Base-by-base conservation (phyloP, 148 eudicot genomes). In the Linanthus parryae region DNA sequence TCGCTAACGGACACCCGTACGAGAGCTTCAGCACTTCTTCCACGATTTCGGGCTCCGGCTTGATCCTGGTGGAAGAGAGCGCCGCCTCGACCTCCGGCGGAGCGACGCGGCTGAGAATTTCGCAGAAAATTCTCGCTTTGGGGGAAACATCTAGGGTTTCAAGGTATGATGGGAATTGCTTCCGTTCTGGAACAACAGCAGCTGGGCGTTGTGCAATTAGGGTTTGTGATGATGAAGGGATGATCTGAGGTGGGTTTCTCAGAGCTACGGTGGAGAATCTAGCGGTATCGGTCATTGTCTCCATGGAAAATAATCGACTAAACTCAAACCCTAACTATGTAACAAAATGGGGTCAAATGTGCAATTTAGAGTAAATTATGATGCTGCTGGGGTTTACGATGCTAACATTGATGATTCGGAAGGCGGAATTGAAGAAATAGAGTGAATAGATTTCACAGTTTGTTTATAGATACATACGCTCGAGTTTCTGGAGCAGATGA, bases 21-120 rank as follows among this genome's bases (percentile, higher is more conserved):
- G 80, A 85, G 25, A 80, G 67, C 66, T 78, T 82, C 49, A 90
- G 82, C 12, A 90, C 88, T 43, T 81, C 80, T 44, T 76, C 88
- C 0, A 85, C 77, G 3, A 80, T 63, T 43, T 83, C 86, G 3
- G 75, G 73, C 31, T 50, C 52, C 1, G 92, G 92, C 11, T 61
- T 56, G 33, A 83, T 67, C 4, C 71, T 77, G 15, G 76, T 69
- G 18, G 73, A 42, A 9, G 67, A 52, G 1, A 90, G 73, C 10
- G 70, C 65, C 10, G 68, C 25, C 37, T 80, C 79, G 6, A 79
- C 54, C 15, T 80, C 73, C 0, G 71, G 27, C 2, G 48, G 52
- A 1, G 83, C 57, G 30, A 71, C 56, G 11, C 36, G 63, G 7
- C 65, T 34, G 21, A 88, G 55, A 14, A 80, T 74, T 51, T 84